Percentiles rank a stretch among this genome's conserved stretches.
Conservation (phyloP, 805 yeast genomes). For the Candida boidinii region DNA sequence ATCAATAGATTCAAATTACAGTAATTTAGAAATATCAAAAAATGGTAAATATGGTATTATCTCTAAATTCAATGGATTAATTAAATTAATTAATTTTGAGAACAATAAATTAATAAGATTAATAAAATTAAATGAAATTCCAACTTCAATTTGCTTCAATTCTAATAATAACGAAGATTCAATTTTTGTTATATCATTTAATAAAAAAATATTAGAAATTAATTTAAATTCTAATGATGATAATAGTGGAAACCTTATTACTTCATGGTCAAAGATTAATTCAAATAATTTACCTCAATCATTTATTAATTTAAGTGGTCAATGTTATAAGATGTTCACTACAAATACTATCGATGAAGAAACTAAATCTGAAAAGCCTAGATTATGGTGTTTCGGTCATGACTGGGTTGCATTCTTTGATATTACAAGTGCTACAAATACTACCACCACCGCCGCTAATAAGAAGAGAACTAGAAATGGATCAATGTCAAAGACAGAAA, state of each 20-base stretch:
- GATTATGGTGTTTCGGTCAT: constrained; percentile 83
- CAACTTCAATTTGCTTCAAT: constrained; percentile 57
- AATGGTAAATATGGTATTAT: constrained; percentile 41
- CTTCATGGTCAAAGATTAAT: constrained; percentile 76
- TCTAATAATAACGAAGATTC: constrained; percentile 28
- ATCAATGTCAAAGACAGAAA: constrained; percentile 5
- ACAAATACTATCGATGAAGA: too few relatives aligned
- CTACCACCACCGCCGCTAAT: constrained; percentile 20
- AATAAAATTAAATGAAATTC: constrained; percentile 49
- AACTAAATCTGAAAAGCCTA: constrained; percentile 22
- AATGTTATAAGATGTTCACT: constrained; percentile 63
- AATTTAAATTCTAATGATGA: constrained; percentile 20
- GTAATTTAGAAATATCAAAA: constrained; percentile 40
- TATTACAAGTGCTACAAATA: constrained; percentile 32
- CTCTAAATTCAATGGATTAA: constrained; percentile 56
- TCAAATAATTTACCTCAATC: constrained; percentile 67
- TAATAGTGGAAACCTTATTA: constrained; percentile 28
- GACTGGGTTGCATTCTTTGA: constrained; percentile 77
- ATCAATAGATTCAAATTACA: constrained; percentile 28
- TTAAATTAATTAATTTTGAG: constrained; percentile 39
- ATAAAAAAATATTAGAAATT: constrained; percentile 69
- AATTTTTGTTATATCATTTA: constrained; percentile 60
- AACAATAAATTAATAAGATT: constrained; percentile 29
- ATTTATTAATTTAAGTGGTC: constrained; percentile 48
- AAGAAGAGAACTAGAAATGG: constrained; percentile 26